A percentile compares a stretch with the other conserved stretches of the same genome.
These are phyloP conservation scores for Penicillium arizonense DNA, from an alignment of 495 filamentous ascomycete species.

Conservation along the genomic window DNA sequence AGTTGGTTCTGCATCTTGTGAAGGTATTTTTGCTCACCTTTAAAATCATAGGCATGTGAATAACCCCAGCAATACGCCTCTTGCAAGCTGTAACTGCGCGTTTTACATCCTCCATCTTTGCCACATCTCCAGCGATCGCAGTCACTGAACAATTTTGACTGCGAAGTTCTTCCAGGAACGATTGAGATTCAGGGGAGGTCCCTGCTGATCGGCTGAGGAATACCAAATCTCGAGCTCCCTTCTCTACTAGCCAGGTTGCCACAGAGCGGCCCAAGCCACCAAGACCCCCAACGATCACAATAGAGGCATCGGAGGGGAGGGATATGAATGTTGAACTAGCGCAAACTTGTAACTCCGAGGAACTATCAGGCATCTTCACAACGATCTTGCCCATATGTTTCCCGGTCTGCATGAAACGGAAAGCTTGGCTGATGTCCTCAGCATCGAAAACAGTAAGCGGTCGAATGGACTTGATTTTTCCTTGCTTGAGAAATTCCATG, in stretches of 20 bases:
- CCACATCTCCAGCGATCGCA: constrained; percentile 2
- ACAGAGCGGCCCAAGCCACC: constrained; percentile 58
- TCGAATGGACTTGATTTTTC: too few relatives aligned
- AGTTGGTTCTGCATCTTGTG: too few relatives aligned
- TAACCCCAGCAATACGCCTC: not conserved
- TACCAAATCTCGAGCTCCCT: constrained; percentile 54
- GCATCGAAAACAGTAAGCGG: too few relatives aligned
- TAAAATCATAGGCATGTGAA: constrained; percentile 8
- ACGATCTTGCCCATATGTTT: constrained; percentile 20
- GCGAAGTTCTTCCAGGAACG: too few relatives aligned
- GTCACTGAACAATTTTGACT: too few relatives aligned
- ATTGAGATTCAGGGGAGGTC: too few relatives aligned
- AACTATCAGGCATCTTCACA: not conserved
- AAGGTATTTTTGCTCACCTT: too few relatives aligned
- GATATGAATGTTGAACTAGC: too few relatives aligned
- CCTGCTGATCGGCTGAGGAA: constrained; percentile 19
- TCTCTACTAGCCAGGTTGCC: constrained; percentile 54
- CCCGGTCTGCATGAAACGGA: too few relatives aligned
- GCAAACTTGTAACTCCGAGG: too few relatives aligned
- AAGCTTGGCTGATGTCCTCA: too few relatives aligned
- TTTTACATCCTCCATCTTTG: not conserved
- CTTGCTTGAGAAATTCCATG: too few relatives aligned
- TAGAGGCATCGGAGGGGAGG: constrained; percentile 38
- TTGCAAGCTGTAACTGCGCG: not conserved
- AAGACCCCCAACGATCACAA: constrained; percentile 59